These are phyloP conservation scores for Apophysomyces ossiformis DNA, from an alignment of 371 early-diverging fungal species.

Conservation along the genomic window DNA sequence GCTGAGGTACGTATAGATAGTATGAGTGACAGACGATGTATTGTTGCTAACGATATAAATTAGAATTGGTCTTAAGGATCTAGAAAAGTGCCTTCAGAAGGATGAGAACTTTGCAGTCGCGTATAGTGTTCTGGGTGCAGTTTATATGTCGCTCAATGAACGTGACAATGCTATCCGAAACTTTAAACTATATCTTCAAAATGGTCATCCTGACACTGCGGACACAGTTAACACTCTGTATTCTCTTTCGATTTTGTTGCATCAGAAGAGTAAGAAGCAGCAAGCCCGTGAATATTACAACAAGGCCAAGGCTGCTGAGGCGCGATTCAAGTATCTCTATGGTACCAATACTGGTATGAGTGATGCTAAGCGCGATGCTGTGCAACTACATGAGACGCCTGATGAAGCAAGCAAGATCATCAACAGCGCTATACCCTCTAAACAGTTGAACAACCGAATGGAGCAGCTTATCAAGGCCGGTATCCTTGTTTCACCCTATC, in stretches of 20 bases:
- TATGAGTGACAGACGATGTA: no score
- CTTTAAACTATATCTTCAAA: slow-evolving; percentile 59
- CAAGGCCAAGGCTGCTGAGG: slow-evolving; percentile 60
- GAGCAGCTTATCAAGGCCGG: slow-evolving; percentile 52
- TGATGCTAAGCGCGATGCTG: slow-evolving; percentile 64
- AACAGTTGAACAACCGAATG: slow-evolving; percentile 41
- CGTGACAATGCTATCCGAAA: slow-evolving; percentile 58
- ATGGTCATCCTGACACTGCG: slow-evolving; percentile 62
- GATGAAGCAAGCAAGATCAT: slow-evolving; percentile 45
- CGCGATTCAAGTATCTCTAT: slow-evolving; percentile 60
- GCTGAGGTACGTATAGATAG: slow-evolving; percentile 39
- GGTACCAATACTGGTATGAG: slow-evolving; percentile 60
- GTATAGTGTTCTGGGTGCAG: slow-evolving; percentile 63
- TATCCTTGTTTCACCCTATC: slow-evolving; percentile 42
- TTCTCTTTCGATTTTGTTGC: slow-evolving; percentile 54
- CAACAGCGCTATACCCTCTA: slow-evolving; percentile 36
- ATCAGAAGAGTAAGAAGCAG: slow-evolving; percentile 57
- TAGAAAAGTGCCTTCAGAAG: slow-evolving; percentile 55
- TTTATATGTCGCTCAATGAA: slow-evolving; percentile 59
- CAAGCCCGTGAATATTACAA: slow-evolving; percentile 58
- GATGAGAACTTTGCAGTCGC: slow-evolving; percentile 59
- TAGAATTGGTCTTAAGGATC: slow-evolving; percentile 63
- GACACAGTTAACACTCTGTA: slow-evolving; percentile 63
- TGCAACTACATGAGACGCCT: slow-evolving; percentile 46
- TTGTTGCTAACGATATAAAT: neutral